Percentiles rank a stretch among this genome's conserved stretches.
phyloP scores from a whole-genome alignment of 1,139 yeast species.

The Saccharomycopsis crataegensis region DNA sequence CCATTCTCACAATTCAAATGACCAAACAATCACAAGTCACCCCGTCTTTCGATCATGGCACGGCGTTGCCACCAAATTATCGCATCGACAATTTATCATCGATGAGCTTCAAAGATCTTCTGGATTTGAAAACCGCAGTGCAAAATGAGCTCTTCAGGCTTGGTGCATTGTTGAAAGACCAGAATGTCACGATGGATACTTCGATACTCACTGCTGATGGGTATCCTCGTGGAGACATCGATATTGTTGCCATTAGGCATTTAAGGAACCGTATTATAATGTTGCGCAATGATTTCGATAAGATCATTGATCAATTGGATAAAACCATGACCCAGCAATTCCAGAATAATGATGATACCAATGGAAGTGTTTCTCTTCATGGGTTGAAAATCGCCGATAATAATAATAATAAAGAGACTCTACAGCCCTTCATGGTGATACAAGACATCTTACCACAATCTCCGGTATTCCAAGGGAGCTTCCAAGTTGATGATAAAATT shows the following conservation, averaged over 20 bases:
- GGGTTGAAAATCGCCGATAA: background rate
- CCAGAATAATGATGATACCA: background rate
- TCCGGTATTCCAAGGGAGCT: constrained; percentile 39
- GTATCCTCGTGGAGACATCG: constrained; percentile 79
- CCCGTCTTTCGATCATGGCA: background rate
- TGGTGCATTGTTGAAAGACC: constrained; percentile 17
- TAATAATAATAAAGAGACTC: background rate
- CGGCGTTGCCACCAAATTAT: constrained; percentile 5
- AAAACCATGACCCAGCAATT: constrained; percentile 4
- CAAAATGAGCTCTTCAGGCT: constrained; percentile 14
- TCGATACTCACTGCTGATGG: constrained; percentile 65
- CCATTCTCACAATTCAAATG: background rate
- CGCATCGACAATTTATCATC: background rate
- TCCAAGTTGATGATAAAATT: constrained; percentile 31
- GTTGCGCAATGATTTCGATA: constrained; percentile 59
- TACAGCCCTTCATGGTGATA: constrained; percentile 10
- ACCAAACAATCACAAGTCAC: background rate
- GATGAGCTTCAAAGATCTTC: constrained; percentile 2
- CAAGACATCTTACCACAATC: constrained; percentile 12
- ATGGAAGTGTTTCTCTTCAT: background rate
- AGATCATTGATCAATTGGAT: constrained; percentile 45
- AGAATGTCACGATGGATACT: constrained; percentile 54
- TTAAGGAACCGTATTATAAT: constrained; percentile 58
- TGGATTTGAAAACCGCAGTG: constrained; percentile 1
- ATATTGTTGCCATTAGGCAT: constrained; percentile 60